Percentiles rank a stretch among this genome's conserved stretches.
phyloP scores from a whole-genome alignment of 2,329 filamentous ascomycete genomes.

The Talaromyces sp. region DNA sequence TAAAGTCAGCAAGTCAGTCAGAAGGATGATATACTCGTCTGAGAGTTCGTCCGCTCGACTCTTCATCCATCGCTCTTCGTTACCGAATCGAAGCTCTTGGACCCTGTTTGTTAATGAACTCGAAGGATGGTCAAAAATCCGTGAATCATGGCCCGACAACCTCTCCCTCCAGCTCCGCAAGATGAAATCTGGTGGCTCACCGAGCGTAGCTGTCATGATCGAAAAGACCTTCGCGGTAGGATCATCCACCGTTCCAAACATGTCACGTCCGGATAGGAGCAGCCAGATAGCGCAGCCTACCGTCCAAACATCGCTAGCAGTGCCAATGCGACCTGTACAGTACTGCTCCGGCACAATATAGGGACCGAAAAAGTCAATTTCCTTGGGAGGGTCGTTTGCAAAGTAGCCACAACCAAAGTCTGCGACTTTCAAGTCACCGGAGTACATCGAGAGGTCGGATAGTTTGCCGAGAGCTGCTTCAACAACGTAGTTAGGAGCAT shows the following conservation, averaged over 20 bases:
- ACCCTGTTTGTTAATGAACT: not conserved
- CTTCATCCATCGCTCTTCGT: not conserved
- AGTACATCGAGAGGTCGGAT: not conserved
- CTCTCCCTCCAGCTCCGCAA: not conserved
- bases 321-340: not conserved
- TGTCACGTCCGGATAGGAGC: not conserved
- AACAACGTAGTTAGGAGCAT: not conserved
- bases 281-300: not conserved
- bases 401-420: not conserved
- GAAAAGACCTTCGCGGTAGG: not conserved
- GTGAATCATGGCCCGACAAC: not conserved
- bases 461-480: not conserved
- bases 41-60: not conserved
- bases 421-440: not conserved
- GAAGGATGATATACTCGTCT: not conserved
- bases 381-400: not conserved
- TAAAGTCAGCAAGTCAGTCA: not conserved
- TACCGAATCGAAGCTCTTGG: not conserved
- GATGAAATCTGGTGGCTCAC: not conserved
- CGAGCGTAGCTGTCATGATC: not conserved
- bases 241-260: not conserved
- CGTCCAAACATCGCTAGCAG: not conserved
- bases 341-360: not conserved
- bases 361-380: not conserved
- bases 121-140: not conserved